Conservation (phyloP, 2,329 filamentous ascomycete genomes). For the Plectosphaerella sp. region DNA sequence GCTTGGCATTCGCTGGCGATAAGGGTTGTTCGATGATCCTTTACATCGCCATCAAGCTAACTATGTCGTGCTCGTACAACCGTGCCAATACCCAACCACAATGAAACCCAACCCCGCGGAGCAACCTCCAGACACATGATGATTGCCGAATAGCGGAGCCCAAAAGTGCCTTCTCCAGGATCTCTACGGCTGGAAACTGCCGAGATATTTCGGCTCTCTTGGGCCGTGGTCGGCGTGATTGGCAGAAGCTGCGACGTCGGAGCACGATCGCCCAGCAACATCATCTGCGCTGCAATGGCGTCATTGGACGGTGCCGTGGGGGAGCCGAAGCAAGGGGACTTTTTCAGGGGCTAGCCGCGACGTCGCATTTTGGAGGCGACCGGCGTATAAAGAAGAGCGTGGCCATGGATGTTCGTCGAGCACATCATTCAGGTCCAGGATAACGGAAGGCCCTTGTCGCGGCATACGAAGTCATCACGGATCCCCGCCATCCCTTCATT, state of each 20-base stretch:
- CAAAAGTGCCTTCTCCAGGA: background rate
- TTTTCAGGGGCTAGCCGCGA: background rate
- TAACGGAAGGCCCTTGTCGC: background rate
- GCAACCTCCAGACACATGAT: background rate
- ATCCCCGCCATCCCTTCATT: too few relatives aligned
- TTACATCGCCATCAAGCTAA: background rate
- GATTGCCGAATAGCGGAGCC: background rate
- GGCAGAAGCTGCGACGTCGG: background rate
- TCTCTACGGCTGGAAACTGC: background rate
- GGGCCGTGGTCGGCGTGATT: background rate
- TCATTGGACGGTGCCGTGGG: background rate
- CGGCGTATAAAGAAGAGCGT: background rate
- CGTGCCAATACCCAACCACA: background rate
- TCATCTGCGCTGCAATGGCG: background rate
- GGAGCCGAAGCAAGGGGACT: background rate
- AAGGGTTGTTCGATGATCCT: background rate
- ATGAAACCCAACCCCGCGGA: background rate
- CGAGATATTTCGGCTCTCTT: background rate
- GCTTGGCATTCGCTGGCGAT: background rate
- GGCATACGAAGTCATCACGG: background rate
- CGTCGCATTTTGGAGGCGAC: background rate
- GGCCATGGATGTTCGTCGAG: background rate
- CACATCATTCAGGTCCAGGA: background rate
- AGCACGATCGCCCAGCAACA: background rate
- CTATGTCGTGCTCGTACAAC: background rate